Percentiles rank a stretch among this genome's conserved stretches.
These are phyloP conservation scores for Neospora caninum DNA, from an alignment of 169 alveolate genomes.

Conservation along the genomic window DNA sequence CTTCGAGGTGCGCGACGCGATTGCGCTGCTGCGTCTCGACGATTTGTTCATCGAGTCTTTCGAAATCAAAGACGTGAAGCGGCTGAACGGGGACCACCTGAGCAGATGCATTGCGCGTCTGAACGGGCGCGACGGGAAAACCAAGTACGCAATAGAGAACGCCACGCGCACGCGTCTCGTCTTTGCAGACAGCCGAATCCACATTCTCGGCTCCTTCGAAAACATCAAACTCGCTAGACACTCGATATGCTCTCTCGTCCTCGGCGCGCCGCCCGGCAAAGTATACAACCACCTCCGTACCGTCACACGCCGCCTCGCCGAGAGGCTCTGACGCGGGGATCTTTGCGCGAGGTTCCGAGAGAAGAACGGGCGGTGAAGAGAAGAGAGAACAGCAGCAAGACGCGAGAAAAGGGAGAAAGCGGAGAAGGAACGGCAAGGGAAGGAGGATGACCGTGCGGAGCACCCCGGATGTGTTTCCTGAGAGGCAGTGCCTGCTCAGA, in stretches of 20 bases:
- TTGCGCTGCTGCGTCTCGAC: slow-evolving; percentile 96
- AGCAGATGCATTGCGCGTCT: slow-evolving; percentile 98
- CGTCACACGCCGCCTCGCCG: slow-evolving; percentile 71
- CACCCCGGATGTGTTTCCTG: too few species aligned
- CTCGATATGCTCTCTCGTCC: slow-evolving; percentile 96
- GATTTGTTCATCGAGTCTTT: slow-evolving; percentile 97
- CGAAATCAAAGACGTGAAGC: slow-evolving; percentile 97
- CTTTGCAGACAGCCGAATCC: slow-evolving; percentile 89
- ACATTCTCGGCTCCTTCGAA: slow-evolving; percentile 91
- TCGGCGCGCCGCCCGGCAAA: slow-evolving; percentile 77
- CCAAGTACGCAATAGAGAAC: slow-evolving; percentile 99
- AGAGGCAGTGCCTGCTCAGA: too few species aligned
- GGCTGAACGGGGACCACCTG: slow-evolving; percentile 97
- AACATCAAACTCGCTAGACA: slow-evolving; percentile 97
- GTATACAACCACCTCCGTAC: slow-evolving; percentile 75
- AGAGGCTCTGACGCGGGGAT: slow-evolving; percentile 55
- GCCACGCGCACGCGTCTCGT: slow-evolving; percentile 99
- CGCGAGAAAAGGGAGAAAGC: too few species aligned
- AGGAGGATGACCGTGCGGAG: too few species aligned
- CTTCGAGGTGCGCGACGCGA: slow-evolving; percentile 97
- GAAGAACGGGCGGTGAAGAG: too few species aligned
- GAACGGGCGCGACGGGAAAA: slow-evolving; percentile 99
- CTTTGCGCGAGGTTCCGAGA: too few species aligned
- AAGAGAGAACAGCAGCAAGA: too few species aligned
- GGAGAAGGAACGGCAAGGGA: too few species aligned